phyloP scores from a whole-genome alignment of 352 stramenopile genomes.

The Globisporangium alternatum region DNA sequence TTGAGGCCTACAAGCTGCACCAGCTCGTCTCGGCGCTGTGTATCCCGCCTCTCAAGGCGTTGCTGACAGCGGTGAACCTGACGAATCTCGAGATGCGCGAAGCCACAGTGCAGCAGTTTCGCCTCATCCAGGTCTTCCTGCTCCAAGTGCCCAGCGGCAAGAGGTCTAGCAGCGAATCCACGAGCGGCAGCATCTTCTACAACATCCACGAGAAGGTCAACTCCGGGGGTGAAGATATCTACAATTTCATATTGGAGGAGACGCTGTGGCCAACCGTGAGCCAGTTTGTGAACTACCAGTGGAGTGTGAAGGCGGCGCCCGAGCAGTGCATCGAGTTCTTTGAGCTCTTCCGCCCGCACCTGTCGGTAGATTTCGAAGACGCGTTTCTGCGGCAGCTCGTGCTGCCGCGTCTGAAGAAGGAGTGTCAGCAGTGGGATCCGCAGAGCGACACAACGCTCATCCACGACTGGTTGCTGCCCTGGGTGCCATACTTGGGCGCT shows the following conservation, averaged over 20 bases:
- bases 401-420: constrained; percentile 65
- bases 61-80: constrained; percentile 42
- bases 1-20: constrained; percentile 70
- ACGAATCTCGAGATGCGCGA: constrained; percentile 9
- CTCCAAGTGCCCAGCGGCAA: constrained; percentile 31
- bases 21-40: constrained; percentile 69
- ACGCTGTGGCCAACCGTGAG: constrained; percentile 64
- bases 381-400: constrained; percentile 65
- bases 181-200: constrained; percentile 35
- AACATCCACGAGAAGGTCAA: constrained; percentile 66
- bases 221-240: constrained; percentile 56
- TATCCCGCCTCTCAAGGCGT: constrained; percentile 51
- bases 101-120: constrained; percentile 42
- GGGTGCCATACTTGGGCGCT: constrained; percentile 40
- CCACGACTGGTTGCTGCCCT: constrained; percentile 81
- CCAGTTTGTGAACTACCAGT: constrained; percentile 68
- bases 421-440: constrained; percentile 62
- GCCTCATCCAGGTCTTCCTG: constrained; percentile 58
- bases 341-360: constrained; percentile 42
- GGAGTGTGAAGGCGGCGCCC: constrained; percentile 41
- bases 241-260: constrained; percentile 80
- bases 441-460: constrained; percentile 46
- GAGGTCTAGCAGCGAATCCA: background rate
- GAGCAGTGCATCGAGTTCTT: constrained; percentile 41
- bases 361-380: constrained; percentile 45